A percentile compares a stretch with the other conserved stretches of the same genome.
phyloP scores from a whole-genome alignment of 768 basidiomycete genomes.

The Mycena capillaripes region DNA sequence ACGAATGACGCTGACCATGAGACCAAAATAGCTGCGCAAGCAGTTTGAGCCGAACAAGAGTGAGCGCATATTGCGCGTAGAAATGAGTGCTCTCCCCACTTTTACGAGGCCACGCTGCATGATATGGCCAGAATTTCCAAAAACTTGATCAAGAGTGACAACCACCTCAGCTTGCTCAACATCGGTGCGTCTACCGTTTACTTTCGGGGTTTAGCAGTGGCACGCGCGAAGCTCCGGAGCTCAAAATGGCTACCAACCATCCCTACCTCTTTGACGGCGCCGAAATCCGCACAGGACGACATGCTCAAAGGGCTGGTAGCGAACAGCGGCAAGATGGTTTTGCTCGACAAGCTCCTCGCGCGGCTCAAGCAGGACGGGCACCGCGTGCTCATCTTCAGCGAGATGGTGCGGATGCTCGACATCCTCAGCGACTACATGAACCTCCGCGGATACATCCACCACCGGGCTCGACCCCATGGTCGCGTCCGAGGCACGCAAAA shows the following conservation, averaged over 20 bases:
- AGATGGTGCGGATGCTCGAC: constrained; percentile 99
- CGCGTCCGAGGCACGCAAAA: constrained; percentile 92
- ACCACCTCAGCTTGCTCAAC: constrained; percentile 95
- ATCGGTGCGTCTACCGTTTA: constrained; percentile 71
- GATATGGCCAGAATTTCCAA: constrained; percentile 88
- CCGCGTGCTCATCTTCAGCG: constrained; percentile 98
- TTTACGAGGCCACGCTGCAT: constrained; percentile 99
- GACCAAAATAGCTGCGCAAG: constrained; percentile 91
- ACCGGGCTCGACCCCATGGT: constrained; percentile 97
- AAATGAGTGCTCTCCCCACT: constrained; percentile 96
- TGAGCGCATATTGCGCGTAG: constrained; percentile 96
- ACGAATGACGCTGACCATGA: constrained; percentile 96
- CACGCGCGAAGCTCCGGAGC: constrained; percentile 84
- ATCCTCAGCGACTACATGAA: constrained; percentile 98
- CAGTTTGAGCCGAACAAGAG: constrained; percentile 98
- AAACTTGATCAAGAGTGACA: constrained; percentile 90
- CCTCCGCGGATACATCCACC: constrained; percentile 90
- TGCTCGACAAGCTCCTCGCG: constrained; percentile 96
- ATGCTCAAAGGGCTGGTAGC: constrained; percentile 97
- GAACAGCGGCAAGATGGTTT: constrained; percentile 98
- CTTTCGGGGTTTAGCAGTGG: constrained; percentile 15
- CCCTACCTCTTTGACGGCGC: constrained; percentile 98
- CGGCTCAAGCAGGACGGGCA: constrained; percentile 93
- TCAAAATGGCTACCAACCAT: constrained; percentile 99
- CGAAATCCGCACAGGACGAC: constrained; percentile 81